Evolutionary conservation across 768 basidiomycete genomes (phyloP).

Genomic region (Tubosaeta sp.): DNA sequence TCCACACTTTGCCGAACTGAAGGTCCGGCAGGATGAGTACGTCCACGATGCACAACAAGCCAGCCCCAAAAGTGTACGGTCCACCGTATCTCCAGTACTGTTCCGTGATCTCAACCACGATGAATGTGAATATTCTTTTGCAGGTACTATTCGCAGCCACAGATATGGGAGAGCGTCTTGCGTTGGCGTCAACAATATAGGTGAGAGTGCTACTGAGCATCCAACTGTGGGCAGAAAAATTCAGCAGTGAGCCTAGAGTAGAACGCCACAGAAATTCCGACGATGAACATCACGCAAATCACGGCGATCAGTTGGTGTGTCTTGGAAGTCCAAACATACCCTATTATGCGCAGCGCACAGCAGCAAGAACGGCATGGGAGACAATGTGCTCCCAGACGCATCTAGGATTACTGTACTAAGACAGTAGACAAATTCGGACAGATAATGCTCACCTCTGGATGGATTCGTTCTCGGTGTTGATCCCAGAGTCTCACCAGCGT

Average conservation of each 20-base stretch:
- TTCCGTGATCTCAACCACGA: conserved; percentile 72
- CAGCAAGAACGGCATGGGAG: conserved; percentile 51
- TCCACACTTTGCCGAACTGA: conserved; percentile 58
- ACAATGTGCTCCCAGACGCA: conserved; percentile 66
- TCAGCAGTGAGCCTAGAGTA: neutral
- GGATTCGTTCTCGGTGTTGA: no score
- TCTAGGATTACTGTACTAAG: no score
- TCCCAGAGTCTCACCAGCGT: no score
- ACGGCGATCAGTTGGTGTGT: conserved; percentile 61
- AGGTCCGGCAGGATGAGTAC: conserved; percentile 48
- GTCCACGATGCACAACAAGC: conserved; percentile 50
- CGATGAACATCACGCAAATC: conserved; percentile 61
- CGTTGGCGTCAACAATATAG: conserved; percentile 84
- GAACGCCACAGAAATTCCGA: conserved; percentile 57
- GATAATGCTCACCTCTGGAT: no score
- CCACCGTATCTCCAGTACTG: conserved; percentile 31
- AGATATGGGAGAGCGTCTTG: conserved; percentile 73
- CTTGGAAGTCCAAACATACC: conserved; percentile 73
- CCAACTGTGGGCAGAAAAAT: conserved; percentile 30
- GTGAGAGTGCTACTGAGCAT: conserved; percentile 69
- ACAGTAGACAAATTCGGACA: no score
- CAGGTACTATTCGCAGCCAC: conserved; percentile 73
- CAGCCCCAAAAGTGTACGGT: conserved; percentile 40
- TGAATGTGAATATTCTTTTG: conserved; percentile 64
- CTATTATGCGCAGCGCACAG: conserved; percentile 55